phyloP scores from a whole-genome alignment of 164 flowering plant species.

The Nymphaea colorata region DNA sequence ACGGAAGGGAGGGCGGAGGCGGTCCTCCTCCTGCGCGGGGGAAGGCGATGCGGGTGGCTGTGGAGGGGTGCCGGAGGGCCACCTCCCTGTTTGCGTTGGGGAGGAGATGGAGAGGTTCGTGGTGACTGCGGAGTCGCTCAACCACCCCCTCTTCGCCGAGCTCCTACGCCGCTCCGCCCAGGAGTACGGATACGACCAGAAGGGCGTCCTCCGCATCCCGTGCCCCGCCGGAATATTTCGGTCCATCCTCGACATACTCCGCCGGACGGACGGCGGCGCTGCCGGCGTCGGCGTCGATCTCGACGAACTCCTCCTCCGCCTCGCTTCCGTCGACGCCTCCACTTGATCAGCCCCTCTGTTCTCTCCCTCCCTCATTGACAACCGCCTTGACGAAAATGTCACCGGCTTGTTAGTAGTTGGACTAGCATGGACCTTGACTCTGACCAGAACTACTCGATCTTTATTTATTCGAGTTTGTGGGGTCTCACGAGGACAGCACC shows the following conservation, averaged over 20 bases:
- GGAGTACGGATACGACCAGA: slow-evolving; percentile 93
- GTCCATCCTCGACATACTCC: slow-evolving; percentile 46
- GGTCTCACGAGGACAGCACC: background rate
- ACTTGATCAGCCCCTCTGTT: too few relatives aligned
- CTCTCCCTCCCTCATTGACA: background rate
- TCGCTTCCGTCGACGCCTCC: background rate
- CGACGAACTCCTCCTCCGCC: background rate
- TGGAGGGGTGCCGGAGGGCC: slow-evolving; percentile 57
- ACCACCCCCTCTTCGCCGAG: slow-evolving; percentile 61
- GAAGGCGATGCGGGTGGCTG: background rate
- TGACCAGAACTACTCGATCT: background rate
- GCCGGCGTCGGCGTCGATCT: background rate
- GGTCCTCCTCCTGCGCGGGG: slow-evolving; percentile 4
- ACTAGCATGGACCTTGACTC: background rate
- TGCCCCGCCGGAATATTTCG: slow-evolving; percentile 67
- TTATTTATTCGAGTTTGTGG: background rate
- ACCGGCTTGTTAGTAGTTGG: background rate
- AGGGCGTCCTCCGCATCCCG: slow-evolving; percentile 75
- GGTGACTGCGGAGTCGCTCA: slow-evolving; percentile 67
- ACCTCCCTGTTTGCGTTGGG: slow-evolving; percentile 86
- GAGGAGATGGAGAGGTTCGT: slow-evolving; percentile 88
- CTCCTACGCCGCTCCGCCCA: slow-evolving; percentile 74
- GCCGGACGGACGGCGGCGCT: slow-evolving; percentile 14
- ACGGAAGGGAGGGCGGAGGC: slow-evolving; percentile 5
- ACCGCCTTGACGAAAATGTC: background rate